Evolutionary conservation across 2,329 filamentous ascomycete species (phyloP), one percentile per base, ranked within the genome.

Genomic region (Pestalotiopsis sp.): DNA sequence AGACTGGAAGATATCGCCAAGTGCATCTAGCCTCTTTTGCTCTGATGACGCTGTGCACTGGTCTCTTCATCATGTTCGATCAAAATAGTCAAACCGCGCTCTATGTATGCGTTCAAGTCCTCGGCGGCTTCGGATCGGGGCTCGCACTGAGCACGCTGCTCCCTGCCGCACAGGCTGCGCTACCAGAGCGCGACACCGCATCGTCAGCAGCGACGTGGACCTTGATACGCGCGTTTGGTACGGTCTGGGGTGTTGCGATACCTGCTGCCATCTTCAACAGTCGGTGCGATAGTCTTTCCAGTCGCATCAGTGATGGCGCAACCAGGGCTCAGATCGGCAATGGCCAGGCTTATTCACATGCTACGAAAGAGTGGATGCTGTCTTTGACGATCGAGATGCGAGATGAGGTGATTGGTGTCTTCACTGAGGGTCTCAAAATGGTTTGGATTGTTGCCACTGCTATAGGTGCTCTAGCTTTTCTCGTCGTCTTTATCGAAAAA

Each of bases 221-320:
- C 23, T 65, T 36, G 11, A 65, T 65, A 20, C 63, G 49, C 20
- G 14, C n/a, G 2, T 65, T 49, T 39, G 63, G 63, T 2, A 25
- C 25, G 7, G 52, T 65, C 9, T 65, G 63, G 63, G 63, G 63
- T 55, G 63, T 57, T 57, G 39, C 49, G 17, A 41, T 65, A 17
- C 63, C 41, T 3, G 20, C 45, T 11, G 41, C 63, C 12, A 38
- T 65, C 13, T 58, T 65, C 63, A 65, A 65, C 17, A 38, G 12
- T 17, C 17, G 23, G 23, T 45, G 4, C 41, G 36, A 45, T 25
- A 4, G 14, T 17, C 17, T 17, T 11, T 23, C 14, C 11, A 4
- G 0, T 12, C 36, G 13, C 36, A 49, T 64, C 4, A 25, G 14
- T 11, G 62, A 64, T 23, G 20, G 0, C 38, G 7, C 2, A 3